Percentiles rank a stretch among this genome's conserved stretches.
Evolutionary conservation across 768 basidiomycete genomes (phyloP).

Genomic region (Pholiota conissans): DNA sequence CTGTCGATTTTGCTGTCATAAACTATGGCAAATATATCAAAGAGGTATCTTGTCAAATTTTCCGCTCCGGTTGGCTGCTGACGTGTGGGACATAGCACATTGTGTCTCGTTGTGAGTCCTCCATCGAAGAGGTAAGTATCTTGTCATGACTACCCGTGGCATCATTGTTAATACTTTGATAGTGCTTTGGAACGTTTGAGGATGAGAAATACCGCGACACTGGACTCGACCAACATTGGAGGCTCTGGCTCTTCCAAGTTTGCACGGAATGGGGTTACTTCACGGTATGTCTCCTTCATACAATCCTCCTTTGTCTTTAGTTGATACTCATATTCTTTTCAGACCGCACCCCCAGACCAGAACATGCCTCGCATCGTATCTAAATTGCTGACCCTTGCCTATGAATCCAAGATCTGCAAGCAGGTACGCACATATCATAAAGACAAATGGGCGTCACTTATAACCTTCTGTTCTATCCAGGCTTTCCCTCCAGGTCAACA

Average conservation of each 20-base stretch:
- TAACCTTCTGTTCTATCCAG: conserved; percentile 29
- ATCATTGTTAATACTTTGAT: background rate
- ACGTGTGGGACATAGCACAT: conserved; percentile 38
- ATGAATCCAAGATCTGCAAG: conserved; percentile 38
- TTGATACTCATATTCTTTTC: background rate
- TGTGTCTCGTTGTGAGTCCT: conserved; percentile 53
- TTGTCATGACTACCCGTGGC: background rate
- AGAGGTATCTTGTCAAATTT: conserved; percentile 47
- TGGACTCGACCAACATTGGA: conserved; percentile 73
- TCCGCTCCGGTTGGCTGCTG: too few relatives aligned
- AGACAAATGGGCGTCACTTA: too few relatives aligned
- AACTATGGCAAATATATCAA: conserved; percentile 82
- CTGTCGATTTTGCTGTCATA: conserved; percentile 57
- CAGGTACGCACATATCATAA: conserved; percentile 25
- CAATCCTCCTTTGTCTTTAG: background rate
- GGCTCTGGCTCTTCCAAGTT: conserved; percentile 88
- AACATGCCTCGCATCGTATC: conserved; percentile 78
- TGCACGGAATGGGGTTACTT: conserved; percentile 98
- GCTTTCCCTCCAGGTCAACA: conserved; percentile 78
- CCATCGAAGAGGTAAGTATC: conserved; percentile 34
- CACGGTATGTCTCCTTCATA: conserved; percentile 44
- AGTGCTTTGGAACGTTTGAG: conserved; percentile 89
- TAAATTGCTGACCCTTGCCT: conserved; percentile 53
- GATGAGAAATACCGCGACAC: conserved; percentile 63
- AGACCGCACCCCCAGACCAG: conserved; percentile 78